Percentiles rank a stretch among this genome's conserved stretches.
Evolutionary conservation across 202 grass and related monocot genomes (phyloP).

Genomic region (Saccharum hybrid): DNA sequence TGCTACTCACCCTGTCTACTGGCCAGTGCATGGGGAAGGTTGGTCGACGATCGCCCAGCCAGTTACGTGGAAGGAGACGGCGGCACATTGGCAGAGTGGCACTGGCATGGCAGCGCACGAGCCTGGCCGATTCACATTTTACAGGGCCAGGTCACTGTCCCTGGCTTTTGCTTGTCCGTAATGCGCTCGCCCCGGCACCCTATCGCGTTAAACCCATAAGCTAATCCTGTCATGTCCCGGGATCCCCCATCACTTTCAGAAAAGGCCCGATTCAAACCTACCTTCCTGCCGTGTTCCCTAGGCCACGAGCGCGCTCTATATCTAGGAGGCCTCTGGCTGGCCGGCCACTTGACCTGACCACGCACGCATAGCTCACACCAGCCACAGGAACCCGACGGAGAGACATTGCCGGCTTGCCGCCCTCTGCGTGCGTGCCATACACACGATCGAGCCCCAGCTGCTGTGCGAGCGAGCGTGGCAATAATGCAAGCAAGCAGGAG

Average conservation of each 20-base stretch:
- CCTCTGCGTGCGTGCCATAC: too few species aligned
- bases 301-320: conserved; percentile 26
- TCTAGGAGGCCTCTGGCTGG: background rate
- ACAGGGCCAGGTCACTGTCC: conserved; percentile 44
- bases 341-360: conserved; percentile 16
- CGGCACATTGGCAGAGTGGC: background rate
- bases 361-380: background rate
- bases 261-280: conserved; percentile 62
- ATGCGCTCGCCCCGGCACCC: conserved; percentile 48
- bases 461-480: background rate
- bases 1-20: background rate
- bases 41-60: conserved; percentile 23
- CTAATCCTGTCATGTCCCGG: conserved; percentile 40
- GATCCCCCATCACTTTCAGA: conserved; percentile 47
- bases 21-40: background rate
- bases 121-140: conserved; percentile 45
- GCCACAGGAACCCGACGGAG: too few species aligned
- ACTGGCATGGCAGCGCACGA: background rate
- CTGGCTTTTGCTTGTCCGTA: conserved; percentile 52
- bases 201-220: conserved; percentile 24
- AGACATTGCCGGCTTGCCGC: too few species aligned
- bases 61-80: conserved; percentile 31
- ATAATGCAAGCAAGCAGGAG: background rate
- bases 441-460: background rate
- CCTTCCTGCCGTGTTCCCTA: conserved; percentile 63